A percentile compares a stretch with the other conserved stretches of the same genome.
These are phyloP conservation scores for Leonotis leonurus DNA, from an alignment of 257 asterid species.

Conservation along the genomic window DNA sequence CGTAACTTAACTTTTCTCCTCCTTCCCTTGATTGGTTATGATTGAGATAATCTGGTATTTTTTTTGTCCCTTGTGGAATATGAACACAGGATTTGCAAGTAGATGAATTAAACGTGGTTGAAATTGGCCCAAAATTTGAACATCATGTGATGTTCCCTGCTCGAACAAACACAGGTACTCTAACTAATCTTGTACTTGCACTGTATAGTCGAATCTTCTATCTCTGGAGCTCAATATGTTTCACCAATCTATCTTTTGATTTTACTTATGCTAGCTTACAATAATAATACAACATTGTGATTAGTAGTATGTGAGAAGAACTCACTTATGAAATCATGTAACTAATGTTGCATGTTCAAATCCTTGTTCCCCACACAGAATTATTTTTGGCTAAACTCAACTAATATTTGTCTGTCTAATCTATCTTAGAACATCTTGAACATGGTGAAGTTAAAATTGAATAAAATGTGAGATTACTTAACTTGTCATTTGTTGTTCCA, in stretches of 20 bases:
- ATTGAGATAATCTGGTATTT: not conserved
- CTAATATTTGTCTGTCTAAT: not conserved
- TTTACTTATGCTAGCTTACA: not conserved
- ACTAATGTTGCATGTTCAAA: not conserved
- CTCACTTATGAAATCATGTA: not conserved
- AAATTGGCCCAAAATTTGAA: slow-evolving; percentile 86
- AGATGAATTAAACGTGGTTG: slow-evolving; percentile 67
- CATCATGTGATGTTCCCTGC: slow-evolving; percentile 75
- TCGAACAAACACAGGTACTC: slow-evolving; percentile 86
- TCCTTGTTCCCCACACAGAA: not conserved
- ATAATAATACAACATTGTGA: not conserved
- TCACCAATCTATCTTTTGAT: not conserved
- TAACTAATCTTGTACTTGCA: slow-evolving; percentile 12
- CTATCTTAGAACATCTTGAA: not conserved
- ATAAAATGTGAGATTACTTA: not conserved
- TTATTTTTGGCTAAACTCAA: not conserved
- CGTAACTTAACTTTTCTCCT: not conserved
- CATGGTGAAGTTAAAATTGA: too few relatives aligned
- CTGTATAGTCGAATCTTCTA: not conserved
- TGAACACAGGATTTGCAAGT: slow-evolving; percentile 54
- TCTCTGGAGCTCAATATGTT: not conserved
- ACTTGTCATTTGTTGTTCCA: too few relatives aligned
- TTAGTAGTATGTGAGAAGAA: not conserved
- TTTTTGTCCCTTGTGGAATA: not conserved
- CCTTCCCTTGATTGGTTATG: not conserved